Percentiles rank a stretch among this genome's conserved stretches.
Conservation (phyloP, 805 yeast species). For the Saturnispora silvae region DNA sequence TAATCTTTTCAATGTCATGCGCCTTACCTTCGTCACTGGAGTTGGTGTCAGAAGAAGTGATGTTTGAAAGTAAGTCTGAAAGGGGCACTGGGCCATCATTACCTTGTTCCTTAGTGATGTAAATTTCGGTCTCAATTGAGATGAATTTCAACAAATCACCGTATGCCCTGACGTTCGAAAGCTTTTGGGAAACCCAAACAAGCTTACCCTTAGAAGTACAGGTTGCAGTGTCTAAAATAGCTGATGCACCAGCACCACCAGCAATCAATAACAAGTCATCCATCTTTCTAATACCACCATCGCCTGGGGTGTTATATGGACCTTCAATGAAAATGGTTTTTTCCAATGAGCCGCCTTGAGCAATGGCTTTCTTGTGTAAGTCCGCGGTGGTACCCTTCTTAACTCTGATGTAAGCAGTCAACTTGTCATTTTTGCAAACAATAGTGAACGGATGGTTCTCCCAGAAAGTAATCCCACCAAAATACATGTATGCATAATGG, state of each 20-base stretch:
- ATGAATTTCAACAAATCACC: slow-evolving; percentile 21
- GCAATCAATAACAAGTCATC: slow-evolving; percentile 46
- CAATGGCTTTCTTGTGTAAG: slow-evolving; percentile 25
- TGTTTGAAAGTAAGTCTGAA: neutral
- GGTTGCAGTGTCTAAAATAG: slow-evolving; percentile 31
- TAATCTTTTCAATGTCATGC: slow-evolving; percentile 11
- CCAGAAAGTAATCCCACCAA: slow-evolving; percentile 43
- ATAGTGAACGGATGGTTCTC: slow-evolving; percentile 68
- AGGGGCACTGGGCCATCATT: neutral
- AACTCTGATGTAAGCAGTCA: slow-evolving; percentile 34
- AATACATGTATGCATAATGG: slow-evolving; percentile 45
- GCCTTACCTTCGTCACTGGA: slow-evolving; percentile 7
- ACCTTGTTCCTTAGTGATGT: slow-evolving; percentile 27
- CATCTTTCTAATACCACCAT: slow-evolving; percentile 36
- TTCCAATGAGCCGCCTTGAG: neutral
- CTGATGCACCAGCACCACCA: slow-evolving; percentile 68
- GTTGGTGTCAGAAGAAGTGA: slow-evolving; percentile 3
- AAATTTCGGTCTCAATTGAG: slow-evolving; percentile 24
- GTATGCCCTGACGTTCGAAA: slow-evolving; percentile 36
- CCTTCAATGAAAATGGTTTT: slow-evolving; percentile 43
- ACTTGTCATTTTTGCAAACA: slow-evolving; percentile 28
- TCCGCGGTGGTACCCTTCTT: slow-evolving; percentile 44
- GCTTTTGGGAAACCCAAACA: slow-evolving; percentile 50
- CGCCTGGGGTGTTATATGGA: slow-evolving; percentile 47
- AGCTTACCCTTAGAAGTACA: slow-evolving; percentile 30